phyloP scores from a whole-genome alignment of 805 yeast species.

The Metschnikowia reukaufii region DNA sequence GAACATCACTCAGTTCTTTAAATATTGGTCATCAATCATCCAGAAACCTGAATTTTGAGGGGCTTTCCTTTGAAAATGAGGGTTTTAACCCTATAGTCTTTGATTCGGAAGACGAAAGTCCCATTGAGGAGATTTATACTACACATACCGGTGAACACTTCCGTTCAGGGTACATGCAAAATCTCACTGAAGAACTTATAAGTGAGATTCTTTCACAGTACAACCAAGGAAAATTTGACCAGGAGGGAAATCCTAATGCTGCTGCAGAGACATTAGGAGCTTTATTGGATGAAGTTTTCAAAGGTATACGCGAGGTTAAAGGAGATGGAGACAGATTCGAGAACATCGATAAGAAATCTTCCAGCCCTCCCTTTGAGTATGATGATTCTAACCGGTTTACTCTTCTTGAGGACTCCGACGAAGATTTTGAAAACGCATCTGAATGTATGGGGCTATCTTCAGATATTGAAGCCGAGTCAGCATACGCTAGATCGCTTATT shows the following conservation, averaged over 20 bases:
- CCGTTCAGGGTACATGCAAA: background rate
- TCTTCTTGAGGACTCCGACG: background rate
- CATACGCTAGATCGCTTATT: background rate
- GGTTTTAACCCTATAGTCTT: too few species aligned
- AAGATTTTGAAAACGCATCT: background rate
- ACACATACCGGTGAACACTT: background rate
- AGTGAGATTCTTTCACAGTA: background rate
- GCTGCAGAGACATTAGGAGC: background rate
- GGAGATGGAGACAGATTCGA: background rate
- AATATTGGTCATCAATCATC: too few species aligned
- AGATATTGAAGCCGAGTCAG: background rate
- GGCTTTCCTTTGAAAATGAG: too few species aligned
- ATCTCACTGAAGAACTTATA: background rate
- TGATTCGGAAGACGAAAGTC: background rate
- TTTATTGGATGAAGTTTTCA: background rate
- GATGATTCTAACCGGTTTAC: conserved; percentile 1
- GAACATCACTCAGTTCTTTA: background rate
- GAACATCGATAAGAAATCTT: background rate
- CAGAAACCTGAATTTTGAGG: too few species aligned
- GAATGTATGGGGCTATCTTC: background rate
- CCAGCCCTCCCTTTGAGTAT: background rate
- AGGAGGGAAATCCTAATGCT: background rate
- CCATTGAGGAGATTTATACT: background rate
- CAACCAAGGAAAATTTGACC: background rate
- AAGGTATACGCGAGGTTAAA: background rate